phyloP scores from a whole-genome alignment of 2,329 filamentous ascomycete species.

The Diplodia mutila region DNA sequence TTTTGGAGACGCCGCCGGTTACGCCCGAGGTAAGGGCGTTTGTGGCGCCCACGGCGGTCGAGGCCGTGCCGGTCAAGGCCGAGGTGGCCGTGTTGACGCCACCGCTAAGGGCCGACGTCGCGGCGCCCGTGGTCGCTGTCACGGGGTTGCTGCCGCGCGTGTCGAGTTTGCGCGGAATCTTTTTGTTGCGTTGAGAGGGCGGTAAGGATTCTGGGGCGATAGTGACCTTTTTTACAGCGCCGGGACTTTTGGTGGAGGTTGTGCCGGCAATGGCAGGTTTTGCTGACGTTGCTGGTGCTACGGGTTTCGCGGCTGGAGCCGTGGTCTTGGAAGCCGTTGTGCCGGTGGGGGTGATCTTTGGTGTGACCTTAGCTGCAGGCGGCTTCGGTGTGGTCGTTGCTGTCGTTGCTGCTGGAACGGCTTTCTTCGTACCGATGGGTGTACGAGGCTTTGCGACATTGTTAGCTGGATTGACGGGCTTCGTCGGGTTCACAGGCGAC shows the following conservation, averaged over 20 bases:
- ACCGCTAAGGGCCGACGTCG: constrained; percentile 42
- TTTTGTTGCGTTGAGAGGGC: neutral
- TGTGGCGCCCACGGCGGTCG: constrained; percentile 43
- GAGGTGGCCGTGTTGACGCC: constrained; percentile 41
- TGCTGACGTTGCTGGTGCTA: constrained; percentile 10
- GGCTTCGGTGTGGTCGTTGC: constrained; percentile 20
- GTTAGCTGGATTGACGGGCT: neutral
- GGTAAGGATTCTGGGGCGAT: constrained; percentile 27
- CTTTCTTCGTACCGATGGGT: constrained; percentile 8
- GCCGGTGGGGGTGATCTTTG: constrained; percentile 4
- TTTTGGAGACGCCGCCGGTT: constrained; percentile 44
- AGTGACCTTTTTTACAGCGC: constrained; percentile 41
- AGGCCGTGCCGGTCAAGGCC: constrained; percentile 41
- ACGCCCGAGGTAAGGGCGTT: constrained; percentile 43
- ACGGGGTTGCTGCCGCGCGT: constrained; percentile 26
- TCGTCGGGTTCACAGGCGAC: constrained; percentile 5
- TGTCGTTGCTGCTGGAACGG: neutral
- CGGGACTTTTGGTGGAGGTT: constrained; percentile 21
- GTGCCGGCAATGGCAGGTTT: constrained; percentile 27
- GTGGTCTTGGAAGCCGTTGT: constrained; percentile 33
- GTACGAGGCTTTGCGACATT: neutral
- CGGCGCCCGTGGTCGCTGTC: constrained; percentile 39
- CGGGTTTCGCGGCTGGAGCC: constrained; percentile 26
- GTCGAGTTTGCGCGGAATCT: constrained; percentile 9
- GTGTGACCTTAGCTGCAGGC: constrained; percentile 27